These are phyloP conservation scores for Cunninghamia lanceolata DNA, from an alignment of 75 land plant genomes.

Conservation along the genomic window DNA sequence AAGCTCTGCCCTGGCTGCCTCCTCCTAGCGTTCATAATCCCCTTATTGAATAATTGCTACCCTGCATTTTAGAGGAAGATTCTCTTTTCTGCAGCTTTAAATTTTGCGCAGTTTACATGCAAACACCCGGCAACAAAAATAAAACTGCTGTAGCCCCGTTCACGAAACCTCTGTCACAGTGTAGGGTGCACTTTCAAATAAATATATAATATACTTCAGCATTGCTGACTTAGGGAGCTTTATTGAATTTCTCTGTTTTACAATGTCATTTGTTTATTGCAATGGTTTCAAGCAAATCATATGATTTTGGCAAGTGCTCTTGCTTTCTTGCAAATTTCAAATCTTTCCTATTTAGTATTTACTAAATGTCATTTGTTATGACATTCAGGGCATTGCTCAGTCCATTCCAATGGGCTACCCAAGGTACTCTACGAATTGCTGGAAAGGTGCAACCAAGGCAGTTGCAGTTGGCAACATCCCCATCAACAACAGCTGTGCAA, in stretches of 20 bases:
- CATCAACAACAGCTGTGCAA: conserved; percentile 86
- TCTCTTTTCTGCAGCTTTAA: neutral
- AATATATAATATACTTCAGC: neutral
- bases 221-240: neutral
- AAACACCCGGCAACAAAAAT: neutral
- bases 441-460: conserved; percentile 60
- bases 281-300: neutral
- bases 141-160: neutral
- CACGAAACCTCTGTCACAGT: neutral
- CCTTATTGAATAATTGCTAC: neutral
- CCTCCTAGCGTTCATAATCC: neutral
- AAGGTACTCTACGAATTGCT: conserved; percentile 65
- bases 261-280: neutral
- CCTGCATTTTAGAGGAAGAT: neutral
- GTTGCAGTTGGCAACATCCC: conserved; percentile 81
- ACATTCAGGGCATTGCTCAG: conserved; percentile 48
- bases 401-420: conserved; percentile 57
- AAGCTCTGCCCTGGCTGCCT: neutral
- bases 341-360: neutral
- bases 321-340: neutral
- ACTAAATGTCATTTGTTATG: conserved; percentile 10
- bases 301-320: neutral
- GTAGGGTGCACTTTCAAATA: neutral
- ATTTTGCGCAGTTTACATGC: neutral
- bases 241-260: neutral